Percentiles rank a stretch among this genome's conserved stretches.
Evolutionary conservation across 2,329 filamentous ascomycete genomes (phyloP).

Genomic region (Aspergillus quadrilineatus): DNA sequence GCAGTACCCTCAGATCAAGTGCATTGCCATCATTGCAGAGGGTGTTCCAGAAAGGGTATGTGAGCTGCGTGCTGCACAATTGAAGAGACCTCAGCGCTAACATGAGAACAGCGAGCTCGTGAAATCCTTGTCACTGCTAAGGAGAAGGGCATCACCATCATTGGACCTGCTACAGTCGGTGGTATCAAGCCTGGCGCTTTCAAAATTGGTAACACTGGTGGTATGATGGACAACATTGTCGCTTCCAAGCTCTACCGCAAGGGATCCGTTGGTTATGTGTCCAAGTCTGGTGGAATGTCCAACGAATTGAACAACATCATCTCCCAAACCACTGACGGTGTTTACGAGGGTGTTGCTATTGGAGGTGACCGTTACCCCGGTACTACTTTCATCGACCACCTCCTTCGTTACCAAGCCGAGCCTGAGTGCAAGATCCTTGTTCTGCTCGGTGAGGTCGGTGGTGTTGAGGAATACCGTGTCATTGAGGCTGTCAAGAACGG

Average conservation of each 20-base stretch:
- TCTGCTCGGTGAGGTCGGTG: constrained; percentile 95
- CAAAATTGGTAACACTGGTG: constrained; percentile 99
- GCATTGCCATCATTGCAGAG: constrained; percentile 98
- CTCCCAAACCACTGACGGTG: constrained; percentile 91
- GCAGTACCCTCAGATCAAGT: constrained; percentile 95
- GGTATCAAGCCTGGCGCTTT: constrained; percentile 99
- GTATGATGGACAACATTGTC: constrained; percentile 99
- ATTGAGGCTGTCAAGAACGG: constrained; percentile 97
- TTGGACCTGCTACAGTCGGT: constrained; percentile 96
- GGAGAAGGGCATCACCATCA: constrained; percentile 99
- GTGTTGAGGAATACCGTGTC: constrained; percentile 99
- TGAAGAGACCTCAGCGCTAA: constrained; percentile 9
- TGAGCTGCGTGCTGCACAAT: neutral
- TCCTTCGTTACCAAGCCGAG: constrained; percentile 93
- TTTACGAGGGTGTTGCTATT: constrained; percentile 98
- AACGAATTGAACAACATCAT: constrained; percentile 99
- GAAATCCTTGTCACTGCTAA: constrained; percentile 95
- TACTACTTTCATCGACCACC: constrained; percentile 98
- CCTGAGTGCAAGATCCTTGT: constrained; percentile 97
- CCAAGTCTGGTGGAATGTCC: constrained; percentile 99
- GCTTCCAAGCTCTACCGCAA: constrained; percentile 99
- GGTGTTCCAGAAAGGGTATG: constrained; percentile 94
- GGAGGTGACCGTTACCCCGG: constrained; percentile 98
- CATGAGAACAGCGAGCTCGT: constrained; percentile 71
- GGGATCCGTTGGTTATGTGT: constrained; percentile 97